These are phyloP conservation scores for Ustilago nuda DNA, from an alignment of 1,284 basidiomycete species.

Conservation along the genomic window DNA sequence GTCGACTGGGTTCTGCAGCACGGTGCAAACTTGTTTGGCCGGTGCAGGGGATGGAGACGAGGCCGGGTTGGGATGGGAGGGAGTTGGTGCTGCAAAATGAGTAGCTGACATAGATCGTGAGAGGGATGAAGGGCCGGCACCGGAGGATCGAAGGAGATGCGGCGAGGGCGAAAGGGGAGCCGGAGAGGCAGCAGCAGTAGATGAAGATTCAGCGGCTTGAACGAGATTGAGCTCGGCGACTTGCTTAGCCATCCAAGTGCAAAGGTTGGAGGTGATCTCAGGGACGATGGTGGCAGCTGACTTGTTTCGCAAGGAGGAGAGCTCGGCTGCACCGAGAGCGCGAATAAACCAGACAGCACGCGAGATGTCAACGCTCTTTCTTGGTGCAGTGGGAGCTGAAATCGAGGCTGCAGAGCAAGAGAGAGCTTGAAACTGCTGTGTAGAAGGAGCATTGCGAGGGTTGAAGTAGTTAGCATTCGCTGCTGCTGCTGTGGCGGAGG, in stretches of 20 bases:
- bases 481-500: constrained; percentile 18
- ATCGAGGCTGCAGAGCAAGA: constrained; percentile 6
- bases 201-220: constrained; percentile 32
- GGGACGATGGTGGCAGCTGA: constrained; percentile 77
- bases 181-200: constrained; percentile 44
- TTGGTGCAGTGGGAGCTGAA: constrained; percentile 72
- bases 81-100: constrained; percentile 29
- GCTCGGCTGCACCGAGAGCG: constrained; percentile 94
- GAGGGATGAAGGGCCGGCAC: constrained; percentile 15
- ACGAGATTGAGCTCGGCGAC: constrained; percentile 77
- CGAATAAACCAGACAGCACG: constrained; percentile 95
- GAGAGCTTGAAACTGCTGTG: constrained; percentile 1
- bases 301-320: constrained; percentile 68
- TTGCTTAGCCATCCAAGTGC: constrained; percentile 89
- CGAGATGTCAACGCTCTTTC: constrained; percentile 78
- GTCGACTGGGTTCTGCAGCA: constrained; percentile 73
- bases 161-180: constrained; percentile 35
- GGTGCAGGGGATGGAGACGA: constrained; percentile 20
- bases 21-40: constrained; percentile 27
- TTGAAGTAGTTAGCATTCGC: constrained; percentile 16
- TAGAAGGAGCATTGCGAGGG: constrained; percentile 13
- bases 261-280: constrained; percentile 89
- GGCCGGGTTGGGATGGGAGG: constrained; percentile 18
- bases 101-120: constrained; percentile 29
- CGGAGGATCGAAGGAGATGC: constrained; percentile 25